A percentile compares a stretch with the other conserved stretches of the same genome.
Evolutionary conservation across 331 rosid species (phyloP).

Genomic region (Cydonia oblonga): DNA sequence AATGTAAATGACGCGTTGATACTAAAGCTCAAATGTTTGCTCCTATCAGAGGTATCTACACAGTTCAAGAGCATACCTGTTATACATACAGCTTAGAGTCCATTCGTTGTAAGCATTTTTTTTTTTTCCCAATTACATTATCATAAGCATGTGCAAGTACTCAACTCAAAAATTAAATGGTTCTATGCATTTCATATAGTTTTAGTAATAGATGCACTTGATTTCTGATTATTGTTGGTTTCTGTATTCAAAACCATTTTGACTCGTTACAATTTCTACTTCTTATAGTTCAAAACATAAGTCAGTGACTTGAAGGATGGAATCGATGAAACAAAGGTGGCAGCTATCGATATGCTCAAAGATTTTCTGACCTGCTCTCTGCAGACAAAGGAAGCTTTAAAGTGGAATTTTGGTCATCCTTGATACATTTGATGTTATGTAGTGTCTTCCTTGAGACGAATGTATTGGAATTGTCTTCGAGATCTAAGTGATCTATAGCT

Average conservation of each 20-base stretch:
- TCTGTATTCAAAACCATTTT: background rate
- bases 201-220: background rate
- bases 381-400: slow-evolving; percentile 24
- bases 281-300: background rate
- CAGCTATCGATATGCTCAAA: background rate
- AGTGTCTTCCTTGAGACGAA: slow-evolving; percentile 20
- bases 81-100: background rate
- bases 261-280: slow-evolving; percentile 6
- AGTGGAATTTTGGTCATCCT: slow-evolving; percentile 26
- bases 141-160: background rate
- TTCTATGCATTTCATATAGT: background rate
- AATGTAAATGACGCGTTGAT: background rate
- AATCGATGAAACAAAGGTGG: background rate
- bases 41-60: background rate
- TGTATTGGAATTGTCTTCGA: slow-evolving; percentile 19
- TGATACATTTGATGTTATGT: slow-evolving; percentile 14
- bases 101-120: background rate
- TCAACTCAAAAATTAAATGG: background rate
- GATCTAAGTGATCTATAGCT: slow-evolving; percentile 22
- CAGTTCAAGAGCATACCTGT: background rate
- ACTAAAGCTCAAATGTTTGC: background rate
- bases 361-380: slow-evolving; percentile 40
- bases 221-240: background rate
- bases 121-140: too few relatives aligned
- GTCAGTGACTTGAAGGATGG: background rate